Conservation (phyloP, 2,329 filamentous ascomycete genomes). For the Penicillium rolfsii region DNA sequence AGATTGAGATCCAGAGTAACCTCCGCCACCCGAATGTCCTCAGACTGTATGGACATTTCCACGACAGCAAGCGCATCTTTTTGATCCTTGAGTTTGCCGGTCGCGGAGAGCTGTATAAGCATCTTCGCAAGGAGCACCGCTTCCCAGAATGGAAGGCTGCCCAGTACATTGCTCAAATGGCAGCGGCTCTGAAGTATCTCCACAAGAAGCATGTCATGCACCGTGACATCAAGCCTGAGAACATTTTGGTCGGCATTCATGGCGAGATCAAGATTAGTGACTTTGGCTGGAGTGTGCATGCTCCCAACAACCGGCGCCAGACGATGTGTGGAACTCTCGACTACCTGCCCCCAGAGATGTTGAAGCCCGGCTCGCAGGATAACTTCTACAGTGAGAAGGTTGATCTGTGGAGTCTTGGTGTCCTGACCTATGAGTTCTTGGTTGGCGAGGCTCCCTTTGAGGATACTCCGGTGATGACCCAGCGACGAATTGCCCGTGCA, state of each 20-base stretch:
- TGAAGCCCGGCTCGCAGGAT: constrained; percentile 76
- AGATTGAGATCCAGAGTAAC: constrained; percentile 89
- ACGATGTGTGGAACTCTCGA: constrained; percentile 98
- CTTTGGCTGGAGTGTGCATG: constrained; percentile 98
- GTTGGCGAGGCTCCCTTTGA: constrained; percentile 97
- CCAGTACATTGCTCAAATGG: constrained; percentile 88
- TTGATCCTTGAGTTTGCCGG: constrained; percentile 85
- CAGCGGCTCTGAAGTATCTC: constrained; percentile 83
- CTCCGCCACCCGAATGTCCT: constrained; percentile 84
- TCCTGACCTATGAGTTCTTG: constrained; percentile 93
- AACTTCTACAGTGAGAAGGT: constrained; percentile 96
- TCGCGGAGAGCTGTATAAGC: constrained; percentile 86
- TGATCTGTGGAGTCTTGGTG: constrained; percentile 93
- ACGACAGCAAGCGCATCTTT: constrained; percentile 86
- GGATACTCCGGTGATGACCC: constrained; percentile 92
- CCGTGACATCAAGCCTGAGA: constrained; percentile 96
- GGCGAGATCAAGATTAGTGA: constrained; percentile 98
- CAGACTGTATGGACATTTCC: constrained; percentile 83
- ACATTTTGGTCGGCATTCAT: constrained; percentile 93
- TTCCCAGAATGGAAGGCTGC: constrained; percentile 87
- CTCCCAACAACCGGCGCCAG: constrained; percentile 87
- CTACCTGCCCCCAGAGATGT: constrained; percentile 97
- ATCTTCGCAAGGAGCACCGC: constrained; percentile 73
- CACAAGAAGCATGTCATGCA: constrained; percentile 98
- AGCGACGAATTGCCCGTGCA: constrained; percentile 80